Evolutionary conservation across 192 early-diverging fungal species (phyloP).

Genomic region (Chytriomyces confervae): DNA sequence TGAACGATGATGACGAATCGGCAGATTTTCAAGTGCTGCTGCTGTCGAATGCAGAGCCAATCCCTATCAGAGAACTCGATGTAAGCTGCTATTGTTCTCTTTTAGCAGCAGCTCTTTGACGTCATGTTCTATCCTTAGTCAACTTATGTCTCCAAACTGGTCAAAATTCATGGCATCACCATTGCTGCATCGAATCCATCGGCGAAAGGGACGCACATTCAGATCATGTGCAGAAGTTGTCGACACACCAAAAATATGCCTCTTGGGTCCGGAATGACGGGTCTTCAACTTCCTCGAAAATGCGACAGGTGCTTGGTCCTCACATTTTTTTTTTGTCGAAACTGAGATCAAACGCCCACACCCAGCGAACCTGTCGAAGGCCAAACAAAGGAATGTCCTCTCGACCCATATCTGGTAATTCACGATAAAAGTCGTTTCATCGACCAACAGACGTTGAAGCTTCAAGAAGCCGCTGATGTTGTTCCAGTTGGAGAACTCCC

Average conservation of each 20-base stretch:
- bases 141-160: slow-evolving; percentile 85
- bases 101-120: neutral
- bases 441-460: slow-evolving; percentile 95
- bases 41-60: slow-evolving; percentile 80
- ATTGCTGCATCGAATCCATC: slow-evolving; percentile 88
- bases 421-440: slow-evolving; percentile 96
- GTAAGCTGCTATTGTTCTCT: slow-evolving; percentile 53
- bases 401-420: slow-evolving; percentile 94
- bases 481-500: slow-evolving; percentile 98
- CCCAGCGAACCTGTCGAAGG: slow-evolving; percentile 50
- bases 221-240: slow-evolving; percentile 89
- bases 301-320: slow-evolving; percentile 76
- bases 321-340: slow-evolving; percentile 25
- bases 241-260: slow-evolving; percentile 79
- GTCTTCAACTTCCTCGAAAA: slow-evolving; percentile 81
- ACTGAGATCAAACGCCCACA: neutral
- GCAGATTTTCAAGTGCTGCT: slow-evolving; percentile 92
- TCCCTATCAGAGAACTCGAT: slow-evolving; percentile 89
- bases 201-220: slow-evolving; percentile 87
- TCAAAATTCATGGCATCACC: slow-evolving; percentile 94
- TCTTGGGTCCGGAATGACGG: slow-evolving; percentile 84
- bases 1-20: slow-evolving; percentile 53
- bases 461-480: slow-evolving; percentile 96
- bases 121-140: slow-evolving; percentile 54
- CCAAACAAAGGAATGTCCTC: slow-evolving; percentile 60